Evolutionary conservation across 2,329 filamentous ascomycete genomes (phyloP).

Genomic region (Zasmidium cellare): DNA sequence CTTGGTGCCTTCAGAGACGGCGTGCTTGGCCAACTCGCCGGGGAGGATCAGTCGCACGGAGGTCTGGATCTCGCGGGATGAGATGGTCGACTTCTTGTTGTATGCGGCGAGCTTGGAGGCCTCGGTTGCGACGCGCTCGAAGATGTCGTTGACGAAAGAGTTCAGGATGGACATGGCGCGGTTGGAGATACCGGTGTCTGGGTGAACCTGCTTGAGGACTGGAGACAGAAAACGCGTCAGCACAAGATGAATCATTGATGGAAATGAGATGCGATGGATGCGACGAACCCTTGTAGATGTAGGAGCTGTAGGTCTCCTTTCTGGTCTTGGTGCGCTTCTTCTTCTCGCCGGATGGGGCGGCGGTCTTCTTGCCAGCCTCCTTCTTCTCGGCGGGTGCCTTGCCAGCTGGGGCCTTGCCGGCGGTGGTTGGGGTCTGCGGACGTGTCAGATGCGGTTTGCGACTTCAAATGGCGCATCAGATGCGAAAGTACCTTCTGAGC

Average conservation of each 20-base stretch:
- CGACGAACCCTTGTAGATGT: constrained; percentile 97
- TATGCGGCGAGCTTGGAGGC: constrained; percentile 98
- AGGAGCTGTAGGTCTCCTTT: constrained; percentile 99
- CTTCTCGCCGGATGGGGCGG: constrained; percentile 90
- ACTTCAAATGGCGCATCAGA: constrained; percentile 4
- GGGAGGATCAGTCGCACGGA: constrained; percentile 97
- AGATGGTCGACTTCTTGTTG: constrained; percentile 99
- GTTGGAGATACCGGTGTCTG: constrained; percentile 99
- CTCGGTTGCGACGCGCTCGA: constrained; percentile 98
- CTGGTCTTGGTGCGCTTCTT: constrained; percentile 99
- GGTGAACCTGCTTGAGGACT: constrained; percentile 99
- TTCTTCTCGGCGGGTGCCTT: constrained; percentile 95
- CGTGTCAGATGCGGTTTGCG: constrained; percentile 23
- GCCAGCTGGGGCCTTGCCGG: constrained; percentile 84
- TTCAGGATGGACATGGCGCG: constrained; percentile 99
- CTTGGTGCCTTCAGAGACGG: constrained; percentile 99
- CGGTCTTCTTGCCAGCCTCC: constrained; percentile 99
- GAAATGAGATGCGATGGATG: constrained; percentile 17
- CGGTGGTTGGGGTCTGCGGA: constrained; percentile 75
- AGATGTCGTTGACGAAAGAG: constrained; percentile 99
- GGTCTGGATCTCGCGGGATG: constrained; percentile 98
- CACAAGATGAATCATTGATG: constrained; percentile 21
- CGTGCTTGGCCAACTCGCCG: constrained; percentile 98
- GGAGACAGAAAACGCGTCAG: constrained; percentile 42
- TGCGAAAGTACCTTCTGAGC: constrained; percentile 67